Conservation (phyloP, 768 basidiomycete genomes). For the Naematelia encephala region DNA sequence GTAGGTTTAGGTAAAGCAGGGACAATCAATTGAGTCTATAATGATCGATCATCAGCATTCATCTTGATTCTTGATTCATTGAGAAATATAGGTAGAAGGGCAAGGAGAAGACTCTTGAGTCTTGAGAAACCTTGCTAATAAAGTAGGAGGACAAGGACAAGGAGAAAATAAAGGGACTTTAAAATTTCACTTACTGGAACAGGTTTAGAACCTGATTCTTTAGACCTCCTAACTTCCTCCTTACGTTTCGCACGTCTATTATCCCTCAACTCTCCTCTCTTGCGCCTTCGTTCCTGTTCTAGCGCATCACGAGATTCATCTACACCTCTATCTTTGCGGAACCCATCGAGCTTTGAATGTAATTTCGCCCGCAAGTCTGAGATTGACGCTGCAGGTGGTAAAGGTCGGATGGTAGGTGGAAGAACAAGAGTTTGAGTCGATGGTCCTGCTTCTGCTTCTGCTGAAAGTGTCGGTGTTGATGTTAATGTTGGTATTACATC, state of each 20-base stretch:
- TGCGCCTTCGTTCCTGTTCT: conserved; percentile 70
- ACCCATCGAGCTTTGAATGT: conserved; percentile 42
- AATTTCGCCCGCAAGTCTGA: conserved; percentile 40
- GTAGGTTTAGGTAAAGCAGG: conserved; percentile 31
- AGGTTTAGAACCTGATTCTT: conserved; percentile 46
- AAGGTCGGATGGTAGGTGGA: conserved; percentile 24
- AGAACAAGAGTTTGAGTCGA: conserved; percentile 6
- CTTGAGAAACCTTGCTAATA: too few relatives aligned
- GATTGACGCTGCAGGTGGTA: conserved; percentile 45
- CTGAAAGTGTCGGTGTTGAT: conserved; percentile 10
- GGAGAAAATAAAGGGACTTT: not conserved
- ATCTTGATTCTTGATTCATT: not conserved
- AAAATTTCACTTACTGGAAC: conserved; percentile 40
- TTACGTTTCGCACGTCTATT: conserved; percentile 77
- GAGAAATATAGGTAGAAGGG: not conserved
- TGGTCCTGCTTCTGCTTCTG: conserved; percentile 3
- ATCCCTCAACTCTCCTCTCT: conserved; percentile 79
- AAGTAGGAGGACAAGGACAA: not conserved
- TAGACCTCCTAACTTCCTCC: conserved; percentile 70
- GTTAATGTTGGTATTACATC: not conserved
- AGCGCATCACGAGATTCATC: conserved; percentile 74
- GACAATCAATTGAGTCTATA: conserved; percentile 45
- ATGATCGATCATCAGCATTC: not conserved
- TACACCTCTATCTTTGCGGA: conserved; percentile 34
- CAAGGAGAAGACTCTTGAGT: too few relatives aligned